These are phyloP conservation scores for Lactarius quietus DNA, from an alignment of 768 basidiomycete species.

Conservation along the genomic window DNA sequence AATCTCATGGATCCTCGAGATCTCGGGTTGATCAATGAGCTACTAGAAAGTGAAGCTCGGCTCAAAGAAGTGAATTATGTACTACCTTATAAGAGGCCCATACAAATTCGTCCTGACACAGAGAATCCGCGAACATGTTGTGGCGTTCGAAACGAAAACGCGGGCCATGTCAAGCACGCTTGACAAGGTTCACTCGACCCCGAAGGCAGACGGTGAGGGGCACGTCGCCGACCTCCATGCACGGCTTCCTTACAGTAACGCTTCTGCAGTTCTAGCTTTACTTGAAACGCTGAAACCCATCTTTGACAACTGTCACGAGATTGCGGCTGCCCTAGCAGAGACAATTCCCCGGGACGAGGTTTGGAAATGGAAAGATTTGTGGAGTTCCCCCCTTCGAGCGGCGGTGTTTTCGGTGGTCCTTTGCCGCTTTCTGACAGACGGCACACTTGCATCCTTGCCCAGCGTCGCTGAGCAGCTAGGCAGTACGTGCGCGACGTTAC, in stretches of 20 bases:
- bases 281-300: slow-evolving; percentile 55
- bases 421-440: slow-evolving; percentile 57
- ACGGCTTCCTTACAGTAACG: slow-evolving; percentile 4
- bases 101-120: slow-evolving; percentile 31
- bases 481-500: slow-evolving; percentile 44
- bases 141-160: slow-evolving; percentile 70
- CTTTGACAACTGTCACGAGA: slow-evolving; percentile 51
- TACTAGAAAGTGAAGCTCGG: slow-evolving; percentile 21
- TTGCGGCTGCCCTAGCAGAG: slow-evolving; percentile 47
- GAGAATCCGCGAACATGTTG: slow-evolving; percentile 79
- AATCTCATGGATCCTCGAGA: slow-evolving; percentile 25
- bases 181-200: slow-evolving; percentile 79
- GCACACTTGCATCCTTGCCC: slow-evolving; percentile 56
- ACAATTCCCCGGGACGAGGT: slow-evolving; percentile 69
- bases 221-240: neutral
- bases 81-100: neutral
- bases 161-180: slow-evolving; percentile 69
- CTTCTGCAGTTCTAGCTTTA: slow-evolving; percentile 52
- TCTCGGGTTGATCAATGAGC: slow-evolving; percentile 20
- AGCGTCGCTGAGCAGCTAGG: slow-evolving; percentile 55
- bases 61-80: slow-evolving; percentile 23
- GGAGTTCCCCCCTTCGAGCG: slow-evolving; percentile 65
- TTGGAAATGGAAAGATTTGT: slow-evolving; percentile 85
- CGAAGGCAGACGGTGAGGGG: slow-evolving; percentile 48
- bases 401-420: slow-evolving; percentile 65